A percentile compares a stretch with the other conserved stretches of the same genome.
These are phyloP conservation scores for Hypsizygus marmoreus DNA, from an alignment of 768 basidiomycete genomes.

Conservation along the genomic window DNA sequence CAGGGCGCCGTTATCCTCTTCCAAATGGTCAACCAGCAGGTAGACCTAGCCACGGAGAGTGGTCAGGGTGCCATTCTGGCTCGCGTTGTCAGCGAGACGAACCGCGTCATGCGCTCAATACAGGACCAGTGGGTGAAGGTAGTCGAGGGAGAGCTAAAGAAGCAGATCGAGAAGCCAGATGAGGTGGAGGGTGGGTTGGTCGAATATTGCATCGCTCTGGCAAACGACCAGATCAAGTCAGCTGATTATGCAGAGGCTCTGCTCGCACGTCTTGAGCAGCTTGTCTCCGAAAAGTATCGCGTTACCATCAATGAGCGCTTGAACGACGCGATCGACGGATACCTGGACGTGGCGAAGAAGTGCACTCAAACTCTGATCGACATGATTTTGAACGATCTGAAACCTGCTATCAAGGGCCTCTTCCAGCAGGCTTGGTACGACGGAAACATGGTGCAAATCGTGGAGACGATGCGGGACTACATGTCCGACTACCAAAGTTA, in stretches of 20 bases:
- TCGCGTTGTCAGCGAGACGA: conserved; percentile 84
- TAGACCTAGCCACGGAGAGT: conserved; percentile 93
- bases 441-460: conserved; percentile 80
- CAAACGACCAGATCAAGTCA: conserved; percentile 96
- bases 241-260: conserved; percentile 93
- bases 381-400: conserved; percentile 93
- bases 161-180: conserved; percentile 85
- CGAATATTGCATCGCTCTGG: conserved; percentile 94
- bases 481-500: conserved; percentile 93
- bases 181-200: conserved; percentile 86
- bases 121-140: conserved; percentile 88
- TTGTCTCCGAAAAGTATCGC: conserved; percentile 93
- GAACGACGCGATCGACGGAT: conserved; percentile 97
- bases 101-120: conserved; percentile 85
- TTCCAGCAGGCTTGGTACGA: conserved; percentile 92
- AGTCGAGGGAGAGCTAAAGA: conserved; percentile 84
- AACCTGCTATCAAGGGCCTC: conserved; percentile 79
- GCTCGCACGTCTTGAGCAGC: conserved; percentile 80
- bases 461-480: conserved; percentile 96
- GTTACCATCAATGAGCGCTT: conserved; percentile 79
- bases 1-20: conserved; percentile 95
- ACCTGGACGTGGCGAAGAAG: conserved; percentile 96
- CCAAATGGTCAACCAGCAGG: conserved; percentile 97
- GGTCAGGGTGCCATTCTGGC: conserved; percentile 93
- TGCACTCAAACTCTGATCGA: conserved; percentile 94